phyloP scores from a whole-genome alignment of 768 basidiomycete genomes.

The Polyporus arcularius region DNA sequence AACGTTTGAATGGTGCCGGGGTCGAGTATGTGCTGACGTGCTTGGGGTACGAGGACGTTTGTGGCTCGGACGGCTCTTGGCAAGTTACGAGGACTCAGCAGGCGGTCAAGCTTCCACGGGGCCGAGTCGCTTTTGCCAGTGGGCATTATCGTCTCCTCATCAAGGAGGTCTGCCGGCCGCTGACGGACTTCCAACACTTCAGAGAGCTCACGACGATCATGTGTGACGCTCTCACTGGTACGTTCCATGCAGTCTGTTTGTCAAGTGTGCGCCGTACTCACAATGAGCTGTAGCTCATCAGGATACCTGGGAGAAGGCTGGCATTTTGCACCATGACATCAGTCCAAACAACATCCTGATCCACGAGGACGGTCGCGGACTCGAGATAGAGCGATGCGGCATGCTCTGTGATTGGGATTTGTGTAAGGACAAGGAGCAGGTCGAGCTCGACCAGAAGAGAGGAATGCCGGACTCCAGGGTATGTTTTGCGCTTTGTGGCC shows the following conservation, averaged over 20 bases:
- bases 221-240: no score
- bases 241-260: no score
- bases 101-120: no score
- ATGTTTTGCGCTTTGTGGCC: background rate
- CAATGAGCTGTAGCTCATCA: background rate
- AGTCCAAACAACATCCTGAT: conserved; percentile 11
- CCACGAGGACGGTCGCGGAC: background rate
- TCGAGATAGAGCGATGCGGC: no score
- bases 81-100: background rate
- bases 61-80: no score
- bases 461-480: no score
- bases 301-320: background rate
- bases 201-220: background rate
- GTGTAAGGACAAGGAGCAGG: no score
- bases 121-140: background rate
- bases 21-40: no score
- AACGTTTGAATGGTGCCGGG: no score
- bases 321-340: conserved; percentile 4
- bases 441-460: no score
- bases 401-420: no score
- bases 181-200: background rate
- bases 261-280: background rate
- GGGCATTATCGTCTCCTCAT: background rate
- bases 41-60: no score
- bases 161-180: background rate